Base-by-base conservation (phyloP, 176 grass and related monocot species). In the Puccinellia tenuiflora region DNA sequence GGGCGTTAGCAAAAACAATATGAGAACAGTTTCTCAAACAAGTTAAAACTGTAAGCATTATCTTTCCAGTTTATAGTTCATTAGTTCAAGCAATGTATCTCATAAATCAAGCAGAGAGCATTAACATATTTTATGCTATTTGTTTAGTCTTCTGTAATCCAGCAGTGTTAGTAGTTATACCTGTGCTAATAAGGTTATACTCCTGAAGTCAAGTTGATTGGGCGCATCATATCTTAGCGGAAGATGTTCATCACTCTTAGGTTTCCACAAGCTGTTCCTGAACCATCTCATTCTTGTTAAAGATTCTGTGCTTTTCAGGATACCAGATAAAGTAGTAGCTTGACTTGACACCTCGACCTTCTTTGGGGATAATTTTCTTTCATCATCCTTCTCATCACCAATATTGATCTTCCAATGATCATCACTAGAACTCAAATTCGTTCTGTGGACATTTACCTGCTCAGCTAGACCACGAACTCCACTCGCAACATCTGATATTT, bases 201-300 rank as follows among this genome's bases (percentile, higher is more conserved):
- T 68, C 62, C 82, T 90, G 17, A 84, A 82, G 61, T 92, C 64
- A 6, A 92, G 71, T 24, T 90, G 73, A 94, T 86, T 88, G 72
- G 80, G 70, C 59, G 83, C 60, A 56, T 73, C 81, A 85, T 89
- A 81, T 78, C 87, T 91, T 52, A 63, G 51, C 11, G 61, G 69
- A 39, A 34, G 70, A 77, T 82, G 74, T 61, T 94, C 90, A 78
- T 94, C 90, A 45, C 73, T 87, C 87, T 94, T 94, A 22, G 86
- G 57, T 73, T 92, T 94, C 82, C 86, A 87, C 76, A 91, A 79
- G 76, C 83, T 86, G 66, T 88, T 97, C 85, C 90, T 90, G 74
- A 89, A 81, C 88, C 83, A 98, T 86, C 85, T 94, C 35, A 74
- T 53, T 73, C 75, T 94, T 52, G 89, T 28, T 67, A 84, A 33